Base-by-base conservation (phyloP, 2,329 filamentous ascomycete genomes). In the Neonectria sp. region DNA sequence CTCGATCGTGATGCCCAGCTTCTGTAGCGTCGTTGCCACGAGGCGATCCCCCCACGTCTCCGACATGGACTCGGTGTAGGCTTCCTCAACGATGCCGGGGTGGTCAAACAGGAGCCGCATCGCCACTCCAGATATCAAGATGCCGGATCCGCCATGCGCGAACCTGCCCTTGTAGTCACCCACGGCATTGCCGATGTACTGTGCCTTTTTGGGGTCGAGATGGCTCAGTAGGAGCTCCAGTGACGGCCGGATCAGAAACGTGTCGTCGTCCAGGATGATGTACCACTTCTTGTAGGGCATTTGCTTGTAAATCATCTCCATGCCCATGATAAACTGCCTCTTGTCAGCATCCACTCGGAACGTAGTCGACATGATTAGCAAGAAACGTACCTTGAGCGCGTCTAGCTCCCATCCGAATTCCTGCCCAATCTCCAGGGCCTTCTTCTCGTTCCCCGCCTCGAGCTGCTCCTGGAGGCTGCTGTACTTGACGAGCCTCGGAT, bases 271-370 rank as follows among this genome's bases (percentile, higher is more conserved):
- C 15, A 88, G 76, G 69, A 89, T 84, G 68, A 89, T 76, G 72
- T 89, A 89, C 88, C 88, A 89, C 74, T 88, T 87, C 79, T 89
- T 89, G 67, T 81, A 76, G 0, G 87, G 87, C 73, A 88, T 80
- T 17, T 78, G 80, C 45, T 80, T 77, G 79, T 85, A 88, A 24
- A 85, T 80, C 67, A 86, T 82, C 70, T 89, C 85, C 70, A 90
- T 83, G 49, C 86, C 85, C 46, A 86, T 83, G 58, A 89, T 83
- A 73, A 88, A 88, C 87, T 89, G 66, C 58, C 11, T 60, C 25
- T 55, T 49, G 33, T 57, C 45, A 63, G 58, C 40, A 60, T 49
- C 33, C 56, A 37, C 29, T 15, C n/a, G n/a, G 40, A 21, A 3
- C 7, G 12, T 6, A 24, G 31, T 6, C 13, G 25, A 45, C 33